Conservation (phyloP, 2,329 filamentous ascomycete species). For the Stagonosporopsis rhizophila region DNA sequence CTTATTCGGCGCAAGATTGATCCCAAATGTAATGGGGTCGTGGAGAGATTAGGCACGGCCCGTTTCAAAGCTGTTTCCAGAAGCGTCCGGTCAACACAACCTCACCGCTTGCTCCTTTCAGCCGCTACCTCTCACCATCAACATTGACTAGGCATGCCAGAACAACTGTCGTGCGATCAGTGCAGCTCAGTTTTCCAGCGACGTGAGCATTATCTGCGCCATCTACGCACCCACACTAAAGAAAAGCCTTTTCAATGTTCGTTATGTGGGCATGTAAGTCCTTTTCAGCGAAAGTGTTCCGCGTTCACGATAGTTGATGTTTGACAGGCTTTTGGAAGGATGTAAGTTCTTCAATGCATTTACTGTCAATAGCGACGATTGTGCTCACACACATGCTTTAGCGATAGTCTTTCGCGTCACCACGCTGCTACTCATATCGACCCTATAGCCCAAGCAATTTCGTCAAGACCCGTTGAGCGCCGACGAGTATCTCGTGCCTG, state of each 20-base stretch:
- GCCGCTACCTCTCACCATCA: background rate
- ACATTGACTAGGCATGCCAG: background rate
- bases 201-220: conserved; percentile 4
- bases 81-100: background rate
- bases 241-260: conserved; percentile 6
- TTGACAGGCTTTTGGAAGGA: background rate
- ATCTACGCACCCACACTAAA: conserved; percentile 4
- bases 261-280: conserved; percentile 1
- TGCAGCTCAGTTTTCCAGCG: background rate
- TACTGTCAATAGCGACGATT: background rate
- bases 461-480: background rate
- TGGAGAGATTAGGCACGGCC: background rate
- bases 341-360: background rate
- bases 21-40: too few relatives aligned
- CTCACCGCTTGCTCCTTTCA: background rate
- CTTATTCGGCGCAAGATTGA: too few relatives aligned
- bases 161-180: conserved; percentile 1
- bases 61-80: background rate
- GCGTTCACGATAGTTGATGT: background rate
- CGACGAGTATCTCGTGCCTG: conserved; percentile 7
- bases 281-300: background rate
- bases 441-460: background rate
- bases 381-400: background rate
- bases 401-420: background rate
- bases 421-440: background rate